phyloP scores from a whole-genome alignment of 176 grass and related monocot genomes.

The Rhynchospora breviuscula region DNA sequence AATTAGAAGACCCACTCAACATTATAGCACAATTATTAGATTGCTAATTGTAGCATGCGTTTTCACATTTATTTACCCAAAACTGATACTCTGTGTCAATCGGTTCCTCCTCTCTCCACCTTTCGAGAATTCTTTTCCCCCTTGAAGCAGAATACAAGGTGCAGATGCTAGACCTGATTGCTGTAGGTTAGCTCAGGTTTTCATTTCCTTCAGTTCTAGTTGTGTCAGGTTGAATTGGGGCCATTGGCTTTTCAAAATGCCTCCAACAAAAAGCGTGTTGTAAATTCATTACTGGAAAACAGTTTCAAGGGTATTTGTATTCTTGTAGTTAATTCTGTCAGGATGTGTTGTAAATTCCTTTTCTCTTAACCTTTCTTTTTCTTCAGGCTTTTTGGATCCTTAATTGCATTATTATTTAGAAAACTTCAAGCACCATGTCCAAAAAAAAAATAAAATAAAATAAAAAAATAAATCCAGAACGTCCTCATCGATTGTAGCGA shows the following conservation, averaged over 20 bases:
- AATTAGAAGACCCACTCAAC: constrained; percentile 12
- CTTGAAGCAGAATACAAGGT: too few species aligned
- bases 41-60: background rate
- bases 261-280: background rate
- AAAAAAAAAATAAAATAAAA: background rate
- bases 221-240: background rate
- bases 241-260: background rate
- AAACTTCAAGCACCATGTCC: background rate
- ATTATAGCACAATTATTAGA: constrained; percentile 15
- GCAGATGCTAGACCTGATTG: background rate
- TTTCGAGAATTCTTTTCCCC: too few species aligned
- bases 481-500: background rate
- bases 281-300: background rate
- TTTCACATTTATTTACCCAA: constrained; percentile 12
- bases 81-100: background rate
- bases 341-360: background rate
- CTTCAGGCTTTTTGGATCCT: background rate
- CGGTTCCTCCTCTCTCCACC: too few species aligned
- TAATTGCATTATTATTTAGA: background rate
- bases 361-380: background rate
- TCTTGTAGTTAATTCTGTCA: background rate
- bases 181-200: background rate
- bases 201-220: background rate
- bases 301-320: background rate
- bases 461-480: background rate